Evolutionary conservation across 164 flowering plant genomes (phyloP), one percentile per base, ranked within the genome.

Genomic region (Malania oleifera): DNA sequence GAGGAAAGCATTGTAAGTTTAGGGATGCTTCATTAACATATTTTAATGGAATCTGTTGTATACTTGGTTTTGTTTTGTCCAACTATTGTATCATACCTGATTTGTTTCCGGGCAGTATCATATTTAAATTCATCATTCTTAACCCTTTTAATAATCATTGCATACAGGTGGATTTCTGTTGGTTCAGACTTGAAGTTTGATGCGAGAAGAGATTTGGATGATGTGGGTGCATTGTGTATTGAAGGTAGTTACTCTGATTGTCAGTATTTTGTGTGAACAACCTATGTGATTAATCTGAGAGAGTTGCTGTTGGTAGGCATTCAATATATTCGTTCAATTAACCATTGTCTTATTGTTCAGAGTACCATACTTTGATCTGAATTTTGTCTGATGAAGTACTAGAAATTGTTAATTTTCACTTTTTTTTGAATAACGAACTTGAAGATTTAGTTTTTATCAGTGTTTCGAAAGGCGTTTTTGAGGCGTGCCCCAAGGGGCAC

Each of bases 111-210:
- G 25, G 47, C 3, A 17, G 48, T 8, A 26, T 26, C 19, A 1
- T 60, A 17, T 52, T 54, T 47, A 19, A 8, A 29, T 43, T 26
- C 29, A 12, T 59, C 18, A 28, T 43, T 47, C 38, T 18, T 63
- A 9, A 24, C 34, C 22, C 50, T 64, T 69, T 39, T 23, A 28
- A 54, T 76, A 67, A 39, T 70, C 64, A 55, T 61, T n/a, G n/a
- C n/a, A 46, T 46, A 40, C 77, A 92, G 98, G 82, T 92, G 98
- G 98, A 77, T 93, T 54, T 93, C 98, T 64, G 86, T 89, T 73
- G 98, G 98, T 65, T 90, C 98, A 35, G 97, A 93, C 73, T 76
- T 93, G 66, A 89, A 93, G 75, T 87, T 77, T 66, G 98, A 93
- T 77, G 92, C 98, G 60, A 73, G 95, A 63, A 79, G 98, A 77